phyloP scores from a whole-genome alignment of 768 basidiomycete genomes.

The Leucosporidium yakuticum region DNA sequence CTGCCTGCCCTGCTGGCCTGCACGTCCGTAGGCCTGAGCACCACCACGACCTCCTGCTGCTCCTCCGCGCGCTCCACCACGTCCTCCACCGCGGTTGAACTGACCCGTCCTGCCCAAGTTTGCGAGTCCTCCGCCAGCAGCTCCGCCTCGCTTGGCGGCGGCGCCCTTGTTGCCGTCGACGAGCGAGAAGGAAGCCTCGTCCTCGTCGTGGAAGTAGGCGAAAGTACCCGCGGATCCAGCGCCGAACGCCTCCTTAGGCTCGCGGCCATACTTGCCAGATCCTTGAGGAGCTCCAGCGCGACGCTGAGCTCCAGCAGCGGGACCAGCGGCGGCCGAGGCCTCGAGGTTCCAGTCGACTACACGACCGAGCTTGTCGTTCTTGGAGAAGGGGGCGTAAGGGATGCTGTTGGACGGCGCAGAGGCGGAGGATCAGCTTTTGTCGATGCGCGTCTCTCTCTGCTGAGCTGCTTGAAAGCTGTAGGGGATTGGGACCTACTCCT shows the following conservation, averaged over 20 bases:
- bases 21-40: slow-evolving; percentile 50
- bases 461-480: not conserved
- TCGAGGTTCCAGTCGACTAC: slow-evolving; percentile 94
- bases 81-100: slow-evolving; percentile 26
- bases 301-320: slow-evolving; percentile 48
- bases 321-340: slow-evolving; percentile 56
- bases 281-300: slow-evolving; percentile 41
- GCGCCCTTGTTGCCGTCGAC: slow-evolving; percentile 65
- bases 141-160: slow-evolving; percentile 29
- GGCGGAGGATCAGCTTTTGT: not conserved
- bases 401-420: slow-evolving; percentile 48
- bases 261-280: slow-evolving; percentile 54
- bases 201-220: slow-evolving; percentile 95
- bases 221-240: slow-evolving; percentile 86
- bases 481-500: slow-evolving; percentile 53
- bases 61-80: slow-evolving; percentile 40
- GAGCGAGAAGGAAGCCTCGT: slow-evolving; percentile 91
- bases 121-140: slow-evolving; percentile 32
- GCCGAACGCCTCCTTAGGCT: slow-evolving; percentile 78
- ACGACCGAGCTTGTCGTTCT: slow-evolving; percentile 94
- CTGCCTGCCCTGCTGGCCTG: slow-evolving; percentile 43
- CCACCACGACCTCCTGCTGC: slow-evolving; percentile 35
- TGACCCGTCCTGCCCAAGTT: slow-evolving; percentile 9
- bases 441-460: not conserved
- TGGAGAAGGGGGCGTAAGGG: slow-evolving; percentile 96